phyloP scores from a whole-genome alignment of 1,284 basidiomycete species.

The Ganoderma sp. region DNA sequence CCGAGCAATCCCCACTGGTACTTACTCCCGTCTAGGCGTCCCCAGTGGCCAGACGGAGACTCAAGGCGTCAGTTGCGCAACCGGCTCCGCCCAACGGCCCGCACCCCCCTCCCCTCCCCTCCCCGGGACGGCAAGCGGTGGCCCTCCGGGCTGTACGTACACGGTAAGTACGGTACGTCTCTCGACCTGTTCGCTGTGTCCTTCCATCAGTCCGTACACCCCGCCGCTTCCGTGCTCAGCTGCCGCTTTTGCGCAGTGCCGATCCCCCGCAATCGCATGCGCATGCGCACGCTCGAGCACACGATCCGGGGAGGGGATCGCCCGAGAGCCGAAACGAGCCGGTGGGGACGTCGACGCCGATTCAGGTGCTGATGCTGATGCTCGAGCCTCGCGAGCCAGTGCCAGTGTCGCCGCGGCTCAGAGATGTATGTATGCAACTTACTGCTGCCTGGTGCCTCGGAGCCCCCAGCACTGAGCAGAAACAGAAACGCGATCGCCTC shows the following conservation, averaged over 20 bases:
- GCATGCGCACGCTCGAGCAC: no score
- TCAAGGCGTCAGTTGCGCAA: neutral
- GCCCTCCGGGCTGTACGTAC: neutral
- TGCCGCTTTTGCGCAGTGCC: conserved; percentile 16
- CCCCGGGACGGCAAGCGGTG: neutral
- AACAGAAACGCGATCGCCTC: conserved; percentile 14
- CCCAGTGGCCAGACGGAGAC: no score
- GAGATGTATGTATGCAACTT: no score
- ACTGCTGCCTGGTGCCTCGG: no score
- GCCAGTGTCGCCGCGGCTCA: no score
- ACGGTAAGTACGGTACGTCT: neutral
- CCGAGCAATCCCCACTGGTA: conserved; percentile 24
- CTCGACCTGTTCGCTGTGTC: neutral
- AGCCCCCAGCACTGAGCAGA: no score
- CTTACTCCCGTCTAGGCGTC: neutral
- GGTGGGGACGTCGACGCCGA: conserved; percentile 3
- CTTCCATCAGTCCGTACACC: neutral
- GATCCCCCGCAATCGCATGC: conserved; percentile 30
- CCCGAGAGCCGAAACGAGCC: conserved; percentile 21
- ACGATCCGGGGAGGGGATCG: conserved; percentile 23
- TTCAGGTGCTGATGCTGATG: neutral
- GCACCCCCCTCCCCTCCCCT: neutral
- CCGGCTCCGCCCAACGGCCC: conserved; percentile 2
- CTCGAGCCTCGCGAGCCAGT: conserved; percentile 5
- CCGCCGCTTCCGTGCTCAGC: neutral